Conservation (phyloP, 2,329 filamentous ascomycete species). For the Ceratocystis colombiana region DNA sequence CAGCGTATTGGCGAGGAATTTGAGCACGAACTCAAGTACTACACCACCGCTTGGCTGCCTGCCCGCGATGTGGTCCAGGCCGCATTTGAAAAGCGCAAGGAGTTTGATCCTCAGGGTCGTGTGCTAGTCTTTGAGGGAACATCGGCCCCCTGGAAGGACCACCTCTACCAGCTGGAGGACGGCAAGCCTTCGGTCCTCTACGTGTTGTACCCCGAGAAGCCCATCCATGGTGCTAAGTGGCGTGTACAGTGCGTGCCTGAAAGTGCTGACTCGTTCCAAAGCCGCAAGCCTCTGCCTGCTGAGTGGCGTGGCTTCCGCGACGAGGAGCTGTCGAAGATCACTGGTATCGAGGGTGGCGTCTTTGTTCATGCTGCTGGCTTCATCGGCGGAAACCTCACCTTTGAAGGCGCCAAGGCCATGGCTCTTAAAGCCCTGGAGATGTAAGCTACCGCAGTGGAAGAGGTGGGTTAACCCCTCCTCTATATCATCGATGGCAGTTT, state of each 20-base stretch:
- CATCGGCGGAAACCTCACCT: constrained; percentile 89
- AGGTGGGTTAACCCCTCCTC: background rate
- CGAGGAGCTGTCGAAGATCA: constrained; percentile 64
- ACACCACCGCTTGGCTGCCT: constrained; percentile 70
- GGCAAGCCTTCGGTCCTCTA: constrained; percentile 58
- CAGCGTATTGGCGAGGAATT: constrained; percentile 84
- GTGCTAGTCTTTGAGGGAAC: constrained; percentile 69
- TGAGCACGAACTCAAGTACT: constrained; percentile 66
- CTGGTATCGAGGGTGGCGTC: constrained; percentile 62
- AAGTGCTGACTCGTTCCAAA: constrained; percentile 76
- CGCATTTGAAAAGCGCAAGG: constrained; percentile 59
- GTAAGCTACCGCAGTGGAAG: background rate
- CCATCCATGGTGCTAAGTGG: constrained; percentile 70
- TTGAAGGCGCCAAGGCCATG: constrained; percentile 79
- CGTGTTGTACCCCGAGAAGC: constrained; percentile 81
- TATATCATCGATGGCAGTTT: background rate
- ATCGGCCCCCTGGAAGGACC: constrained; percentile 90
- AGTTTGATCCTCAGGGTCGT: constrained; percentile 63
- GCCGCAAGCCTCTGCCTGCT: constrained; percentile 82
- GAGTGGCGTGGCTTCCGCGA: constrained; percentile 87
- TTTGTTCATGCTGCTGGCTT: constrained; percentile 94
- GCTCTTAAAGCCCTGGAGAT: constrained; percentile 58
- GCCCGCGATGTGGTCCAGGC: constrained; percentile 67
- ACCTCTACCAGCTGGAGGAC: constrained; percentile 77
- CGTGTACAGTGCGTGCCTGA: constrained; percentile 86